phyloP scores from a whole-genome alignment of 208 protist species.

The Leishmania amazonensis region DNA sequence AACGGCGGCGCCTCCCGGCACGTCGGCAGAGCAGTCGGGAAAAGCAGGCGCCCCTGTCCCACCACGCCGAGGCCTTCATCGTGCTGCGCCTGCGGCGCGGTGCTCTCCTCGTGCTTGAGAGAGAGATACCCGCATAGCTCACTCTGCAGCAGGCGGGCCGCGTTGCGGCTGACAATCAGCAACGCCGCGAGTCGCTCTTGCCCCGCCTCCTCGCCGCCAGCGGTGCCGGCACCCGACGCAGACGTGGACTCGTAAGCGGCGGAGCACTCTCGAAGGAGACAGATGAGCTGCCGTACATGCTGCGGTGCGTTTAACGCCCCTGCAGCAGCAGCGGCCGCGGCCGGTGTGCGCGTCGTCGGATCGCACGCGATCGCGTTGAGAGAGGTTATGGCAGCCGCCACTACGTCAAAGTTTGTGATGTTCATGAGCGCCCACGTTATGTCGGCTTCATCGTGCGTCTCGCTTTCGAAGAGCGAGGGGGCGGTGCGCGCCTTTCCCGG shows the following conservation, averaged over 20 bases:
- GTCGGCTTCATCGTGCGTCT: background rate
- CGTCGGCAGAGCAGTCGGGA: slow-evolving; percentile 6
- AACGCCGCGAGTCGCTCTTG: slow-evolving; percentile 35
- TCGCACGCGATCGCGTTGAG: slow-evolving; percentile 25
- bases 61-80: background rate
- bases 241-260: background rate
- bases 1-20: slow-evolving; percentile 10
- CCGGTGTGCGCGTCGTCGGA: background rate
- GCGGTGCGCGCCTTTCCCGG: background rate
- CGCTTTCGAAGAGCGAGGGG: background rate
- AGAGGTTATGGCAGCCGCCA: slow-evolving; percentile 14
- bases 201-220: background rate
- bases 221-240: background rate
- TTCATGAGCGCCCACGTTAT: slow-evolving; percentile 19
- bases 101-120: background rate
- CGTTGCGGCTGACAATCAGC: slow-evolving; percentile 55
- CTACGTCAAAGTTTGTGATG: slow-evolving; percentile 19
- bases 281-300: slow-evolving; percentile 23
- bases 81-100: background rate
- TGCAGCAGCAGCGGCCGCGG: background rate
- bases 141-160: slow-evolving; percentile 57
- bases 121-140: slow-evolving; percentile 50
- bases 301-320: slow-evolving; percentile 11
- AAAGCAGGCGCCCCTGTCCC: background rate
- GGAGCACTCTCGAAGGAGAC: slow-evolving; percentile 5